Conservation (phyloP, 352 stramenopile genomes). For the Phytophthora nicotianae region DNA sequence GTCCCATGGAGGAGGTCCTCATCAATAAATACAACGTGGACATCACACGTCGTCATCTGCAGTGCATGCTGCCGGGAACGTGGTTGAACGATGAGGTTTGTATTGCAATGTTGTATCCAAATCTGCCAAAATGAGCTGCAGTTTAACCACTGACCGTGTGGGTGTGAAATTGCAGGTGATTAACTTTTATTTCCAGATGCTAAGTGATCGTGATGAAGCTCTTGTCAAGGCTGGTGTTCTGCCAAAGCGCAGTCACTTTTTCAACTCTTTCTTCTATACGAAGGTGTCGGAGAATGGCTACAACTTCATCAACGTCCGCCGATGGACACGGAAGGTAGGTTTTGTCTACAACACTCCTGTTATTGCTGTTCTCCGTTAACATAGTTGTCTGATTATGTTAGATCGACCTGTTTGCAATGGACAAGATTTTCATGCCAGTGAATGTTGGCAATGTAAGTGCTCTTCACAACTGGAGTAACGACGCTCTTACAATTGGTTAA, state of each 20-base stretch:
- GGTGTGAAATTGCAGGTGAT: conserved; percentile 51
- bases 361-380: neutral
- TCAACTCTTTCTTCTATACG: conserved; percentile 90
- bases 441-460: conserved; percentile 84
- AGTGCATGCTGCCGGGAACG: conserved; percentile 64
- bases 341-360: neutral
- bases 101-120: neutral
- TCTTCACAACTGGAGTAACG: neutral
- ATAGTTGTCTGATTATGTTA: conserved; percentile 19
- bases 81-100: conserved; percentile 87
- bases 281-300: conserved; percentile 84
- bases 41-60: conserved; percentile 74
- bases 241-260: conserved; percentile 75
- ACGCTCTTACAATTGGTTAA: neutral
- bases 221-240: conserved; percentile 57
- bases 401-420: conserved; percentile 91
- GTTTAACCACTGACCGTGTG: conserved; percentile 2
- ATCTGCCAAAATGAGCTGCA: neutral
- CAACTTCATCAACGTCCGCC: conserved; percentile 84
- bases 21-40: conserved; percentile 86
- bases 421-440: conserved; percentile 89
- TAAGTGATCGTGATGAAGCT: conserved; percentile 69
- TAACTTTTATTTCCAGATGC: conserved; percentile 89
- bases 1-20: conserved; percentile 62
- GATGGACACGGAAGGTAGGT: conserved; percentile 82